phyloP scores from a whole-genome alignment of 2,329 filamentous ascomycete genomes.

The Gaeumannomyces tritici region DNA sequence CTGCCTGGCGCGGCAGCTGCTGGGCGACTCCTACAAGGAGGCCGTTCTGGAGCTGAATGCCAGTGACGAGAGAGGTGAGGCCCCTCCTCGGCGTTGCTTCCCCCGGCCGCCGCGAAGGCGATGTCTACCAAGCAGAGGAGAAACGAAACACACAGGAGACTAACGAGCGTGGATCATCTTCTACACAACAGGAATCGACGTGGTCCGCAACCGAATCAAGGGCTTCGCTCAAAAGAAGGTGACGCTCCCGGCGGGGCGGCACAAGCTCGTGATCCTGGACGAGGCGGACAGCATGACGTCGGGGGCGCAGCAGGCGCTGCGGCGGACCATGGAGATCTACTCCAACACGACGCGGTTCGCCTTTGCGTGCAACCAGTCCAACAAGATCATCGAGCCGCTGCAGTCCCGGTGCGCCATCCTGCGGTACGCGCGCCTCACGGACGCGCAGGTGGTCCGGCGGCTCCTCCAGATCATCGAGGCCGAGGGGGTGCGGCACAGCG shows the following conservation, averaged over 20 bases:
- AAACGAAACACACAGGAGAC: background rate
- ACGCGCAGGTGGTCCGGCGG: conserved; percentile 84
- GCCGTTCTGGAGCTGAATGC: conserved; percentile 94
- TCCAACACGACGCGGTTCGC: conserved; percentile 93
- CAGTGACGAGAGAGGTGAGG: conserved; percentile 75
- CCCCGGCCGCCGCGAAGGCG: background rate
- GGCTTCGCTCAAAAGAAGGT: conserved; percentile 99
- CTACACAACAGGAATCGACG: conserved; percentile 65
- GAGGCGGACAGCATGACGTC: conserved; percentile 98
- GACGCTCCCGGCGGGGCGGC: conserved; percentile 77
- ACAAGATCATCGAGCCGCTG: conserved; percentile 99
- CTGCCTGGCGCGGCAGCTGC: conserved; percentile 81
- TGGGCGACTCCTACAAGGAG: conserved; percentile 94
- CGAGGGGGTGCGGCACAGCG: conserved; percentile 81
- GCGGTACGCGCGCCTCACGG: conserved; percentile 84
- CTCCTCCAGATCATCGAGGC: conserved; percentile 87
- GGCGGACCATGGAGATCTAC: conserved; percentile 98
- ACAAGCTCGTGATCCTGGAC: conserved; percentile 95
- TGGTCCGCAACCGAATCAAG: conserved; percentile 95
- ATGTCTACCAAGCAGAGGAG: conserved; percentile 2
- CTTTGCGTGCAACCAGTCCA: conserved; percentile 96
- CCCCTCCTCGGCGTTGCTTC: background rate
- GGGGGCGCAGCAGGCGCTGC: conserved; percentile 88
- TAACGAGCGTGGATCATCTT: background rate
- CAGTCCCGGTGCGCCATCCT: conserved; percentile 95